Conservation (phyloP, 208 protist genomes). For the Spongospora subterranea region DNA sequence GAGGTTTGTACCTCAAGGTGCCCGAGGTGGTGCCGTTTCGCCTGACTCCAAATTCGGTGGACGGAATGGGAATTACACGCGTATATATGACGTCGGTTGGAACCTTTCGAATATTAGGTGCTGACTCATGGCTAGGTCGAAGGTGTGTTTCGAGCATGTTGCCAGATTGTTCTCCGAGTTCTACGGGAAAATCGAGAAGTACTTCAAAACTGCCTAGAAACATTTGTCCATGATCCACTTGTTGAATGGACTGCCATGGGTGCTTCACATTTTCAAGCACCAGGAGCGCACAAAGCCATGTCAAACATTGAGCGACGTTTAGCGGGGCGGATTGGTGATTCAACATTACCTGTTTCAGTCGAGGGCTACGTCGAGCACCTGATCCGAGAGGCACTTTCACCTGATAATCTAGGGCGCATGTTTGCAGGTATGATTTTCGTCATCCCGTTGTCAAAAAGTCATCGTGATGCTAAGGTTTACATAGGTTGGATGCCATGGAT, state of each 20-base stretch:
- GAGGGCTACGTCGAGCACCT: constrained; percentile 54
- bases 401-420: constrained; percentile 45
- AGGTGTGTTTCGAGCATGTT: constrained; percentile 85
- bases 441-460: background rate
- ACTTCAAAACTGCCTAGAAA: constrained; percentile 91
- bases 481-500: background rate
- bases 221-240: constrained; percentile 94
- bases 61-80: constrained; percentile 58
- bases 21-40: constrained; percentile 66
- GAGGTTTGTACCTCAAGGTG: constrained; percentile 41
- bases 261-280: background rate
- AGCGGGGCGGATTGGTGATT: constrained; percentile 1
- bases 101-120: background rate
- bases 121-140: constrained; percentile 68
- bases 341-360: background rate
- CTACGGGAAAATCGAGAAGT: constrained; percentile 86
- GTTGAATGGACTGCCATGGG: constrained; percentile 82
- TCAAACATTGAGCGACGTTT: background rate
- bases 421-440: background rate
- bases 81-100: background rate
- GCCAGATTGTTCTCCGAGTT: constrained; percentile 83
- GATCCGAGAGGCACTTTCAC: background rate
- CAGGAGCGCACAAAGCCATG: background rate
- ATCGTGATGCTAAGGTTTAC: background rate
- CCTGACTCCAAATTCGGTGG: constrained; percentile 61